A percentile compares a stretch with the other conserved stretches of the same genome.
Evolutionary conservation across 352 stramenopile genomes (phyloP).

Genomic region (Phytopythium kandeliae): DNA sequence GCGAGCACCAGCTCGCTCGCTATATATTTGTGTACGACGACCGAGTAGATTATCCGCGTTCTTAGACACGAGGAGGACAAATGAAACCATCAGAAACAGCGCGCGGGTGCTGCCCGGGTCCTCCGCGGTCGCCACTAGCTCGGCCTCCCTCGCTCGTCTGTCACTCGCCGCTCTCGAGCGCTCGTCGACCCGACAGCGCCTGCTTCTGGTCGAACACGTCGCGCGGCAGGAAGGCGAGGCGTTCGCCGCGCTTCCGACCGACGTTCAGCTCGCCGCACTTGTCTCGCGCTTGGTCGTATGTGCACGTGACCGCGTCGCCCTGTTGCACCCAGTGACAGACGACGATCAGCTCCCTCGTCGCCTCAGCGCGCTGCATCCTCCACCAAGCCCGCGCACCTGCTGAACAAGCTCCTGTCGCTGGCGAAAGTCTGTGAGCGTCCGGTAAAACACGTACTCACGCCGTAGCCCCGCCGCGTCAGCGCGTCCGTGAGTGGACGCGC

Average conservation of each 20-base stretch:
- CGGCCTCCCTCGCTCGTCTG: neutral
- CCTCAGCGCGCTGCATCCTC: no score
- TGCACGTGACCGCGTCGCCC: conserved; percentile 35
- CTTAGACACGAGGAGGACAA: neutral
- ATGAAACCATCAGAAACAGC: conserved; percentile 5
- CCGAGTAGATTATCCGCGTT: conserved; percentile 5
- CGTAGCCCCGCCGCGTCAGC: conserved; percentile 1
- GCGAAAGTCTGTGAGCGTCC: conserved; percentile 46
- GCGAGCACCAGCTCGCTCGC: neutral
- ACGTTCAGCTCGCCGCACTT: conserved; percentile 42
- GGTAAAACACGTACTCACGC: conserved; percentile 57
- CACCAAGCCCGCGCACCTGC: conserved; percentile 24
- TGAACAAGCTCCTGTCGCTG: conserved; percentile 47
- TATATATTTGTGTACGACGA: conserved; percentile 1
- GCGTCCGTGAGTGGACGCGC: neutral
- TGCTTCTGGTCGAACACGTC: conserved; percentile 25
- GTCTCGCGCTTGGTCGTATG: conserved; percentile 46
- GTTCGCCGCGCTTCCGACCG: conserved; percentile 36
- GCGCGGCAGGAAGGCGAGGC: conserved; percentile 34
- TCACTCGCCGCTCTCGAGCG: neutral
- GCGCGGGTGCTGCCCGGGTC: no score
- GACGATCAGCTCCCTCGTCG: no score
- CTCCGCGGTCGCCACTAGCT: no score
- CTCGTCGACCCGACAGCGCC: no score
- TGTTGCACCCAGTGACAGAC: no score